Conservation (phyloP, 768 basidiomycete species). For the Tricholoma hemisulphureum region DNA sequence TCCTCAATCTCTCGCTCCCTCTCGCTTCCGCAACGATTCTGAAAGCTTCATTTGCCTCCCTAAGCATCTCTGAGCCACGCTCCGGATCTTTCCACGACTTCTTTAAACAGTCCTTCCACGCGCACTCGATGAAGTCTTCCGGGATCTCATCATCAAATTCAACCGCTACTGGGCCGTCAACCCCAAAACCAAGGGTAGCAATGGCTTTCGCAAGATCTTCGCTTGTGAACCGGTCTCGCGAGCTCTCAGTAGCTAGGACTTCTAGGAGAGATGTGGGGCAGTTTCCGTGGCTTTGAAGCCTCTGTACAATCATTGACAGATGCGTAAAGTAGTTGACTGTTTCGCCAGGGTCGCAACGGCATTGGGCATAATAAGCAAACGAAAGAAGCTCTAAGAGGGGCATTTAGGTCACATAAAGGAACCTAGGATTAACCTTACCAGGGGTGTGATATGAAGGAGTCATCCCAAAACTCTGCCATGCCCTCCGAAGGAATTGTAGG, state of each 20-base stretch:
- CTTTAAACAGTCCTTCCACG: conserved; percentile 63
- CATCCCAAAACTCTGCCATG: conserved; percentile 57
- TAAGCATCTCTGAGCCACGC: conserved; percentile 46
- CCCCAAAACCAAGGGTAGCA: conserved; percentile 63
- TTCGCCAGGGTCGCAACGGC: conserved; percentile 70
- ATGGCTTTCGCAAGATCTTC: conserved; percentile 54
- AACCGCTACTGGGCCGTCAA: conserved; percentile 53
- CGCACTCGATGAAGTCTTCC: conserved; percentile 66
- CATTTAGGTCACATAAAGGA: conserved; percentile 2
- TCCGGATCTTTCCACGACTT: conserved; percentile 53
- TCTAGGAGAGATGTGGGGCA: conserved; percentile 53
- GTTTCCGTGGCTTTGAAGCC: conserved; percentile 46
- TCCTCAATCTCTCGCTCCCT: conserved; percentile 48
- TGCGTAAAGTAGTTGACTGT: conserved; percentile 65
- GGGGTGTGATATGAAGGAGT: conserved; percentile 64
- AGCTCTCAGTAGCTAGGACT: conserved; percentile 58
- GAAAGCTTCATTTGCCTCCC: conserved; percentile 65
- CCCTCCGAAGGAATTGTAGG: conserved; percentile 38
- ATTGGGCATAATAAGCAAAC: conserved; percentile 81
- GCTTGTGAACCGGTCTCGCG: conserved; percentile 59
- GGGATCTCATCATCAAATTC: conserved; percentile 72
- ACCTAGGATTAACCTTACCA: conserved; percentile 40
- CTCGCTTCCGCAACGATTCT: conserved; percentile 65
- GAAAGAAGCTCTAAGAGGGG: conserved; percentile 57
- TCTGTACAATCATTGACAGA: conserved; percentile 49